phyloP scores from a whole-genome alignment of 352 stramenopile species.

The Globisporangium middletonii region DNA sequence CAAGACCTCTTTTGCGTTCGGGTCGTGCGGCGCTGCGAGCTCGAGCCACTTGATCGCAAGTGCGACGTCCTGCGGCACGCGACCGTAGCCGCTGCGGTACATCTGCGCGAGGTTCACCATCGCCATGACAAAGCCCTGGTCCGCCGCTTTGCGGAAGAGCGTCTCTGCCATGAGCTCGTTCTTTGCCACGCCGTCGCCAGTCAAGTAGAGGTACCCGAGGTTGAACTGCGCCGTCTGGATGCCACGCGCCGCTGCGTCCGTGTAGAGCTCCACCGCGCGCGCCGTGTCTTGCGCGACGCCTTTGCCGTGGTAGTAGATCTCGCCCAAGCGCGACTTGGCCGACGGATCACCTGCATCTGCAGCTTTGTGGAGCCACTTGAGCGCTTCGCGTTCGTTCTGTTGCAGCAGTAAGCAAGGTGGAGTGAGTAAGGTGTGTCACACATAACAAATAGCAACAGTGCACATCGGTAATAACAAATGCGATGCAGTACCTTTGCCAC shows the following conservation, averaged over 20 bases:
- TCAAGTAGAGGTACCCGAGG: slow-evolving; percentile 64
- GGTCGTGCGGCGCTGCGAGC: slow-evolving; percentile 63
- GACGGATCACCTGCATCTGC: slow-evolving; percentile 63
- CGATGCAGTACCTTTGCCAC: slow-evolving; percentile 47
- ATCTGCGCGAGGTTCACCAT: slow-evolving; percentile 87
- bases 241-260: slow-evolving; percentile 52
- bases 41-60: slow-evolving; percentile 72
- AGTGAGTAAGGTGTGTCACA: no score
- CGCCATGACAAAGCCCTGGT: slow-evolving; percentile 81
- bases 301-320: slow-evolving; percentile 65
- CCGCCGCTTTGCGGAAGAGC: slow-evolving; percentile 64
- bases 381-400: slow-evolving; percentile 59
- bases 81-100: slow-evolving; percentile 65
- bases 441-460: not conserved
- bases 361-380: slow-evolving; percentile 75
- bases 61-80: slow-evolving; percentile 55
- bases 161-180: slow-evolving; percentile 60
- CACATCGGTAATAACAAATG: not conserved
- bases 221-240: slow-evolving; percentile 75
- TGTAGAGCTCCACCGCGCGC: slow-evolving; percentile 62
- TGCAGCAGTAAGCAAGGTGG: not conserved
- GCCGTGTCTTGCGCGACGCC: slow-evolving; percentile 42
- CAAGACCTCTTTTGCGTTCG: slow-evolving; percentile 74
- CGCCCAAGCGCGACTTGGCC: slow-evolving; percentile 66
- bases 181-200: slow-evolving; percentile 49